phyloP scores from a whole-genome alignment of 768 basidiomycete species.

The Xerocomellus dryophilus region DNA sequence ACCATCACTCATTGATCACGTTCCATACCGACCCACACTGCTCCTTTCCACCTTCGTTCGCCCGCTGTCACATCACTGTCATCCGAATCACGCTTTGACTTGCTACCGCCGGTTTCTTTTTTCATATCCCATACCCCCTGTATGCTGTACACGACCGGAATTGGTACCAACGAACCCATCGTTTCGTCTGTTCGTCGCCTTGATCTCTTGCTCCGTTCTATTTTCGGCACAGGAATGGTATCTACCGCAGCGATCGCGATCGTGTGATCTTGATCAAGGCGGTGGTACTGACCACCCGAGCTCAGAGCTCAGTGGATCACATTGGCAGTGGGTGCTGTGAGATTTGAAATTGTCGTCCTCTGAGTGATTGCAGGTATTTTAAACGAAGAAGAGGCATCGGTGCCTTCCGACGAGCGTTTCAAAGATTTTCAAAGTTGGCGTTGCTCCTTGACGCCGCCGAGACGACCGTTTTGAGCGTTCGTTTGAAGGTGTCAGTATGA shows the following conservation, averaged over 20 bases:
- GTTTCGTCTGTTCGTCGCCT: background rate
- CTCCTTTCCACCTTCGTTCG: conserved; percentile 9
- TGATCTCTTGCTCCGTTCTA: background rate
- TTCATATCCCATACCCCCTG: background rate
- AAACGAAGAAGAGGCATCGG: background rate
- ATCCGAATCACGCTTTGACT: background rate
- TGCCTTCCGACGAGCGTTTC: background rate
- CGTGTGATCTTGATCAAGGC: background rate
- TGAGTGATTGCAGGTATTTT: too few relatives aligned
- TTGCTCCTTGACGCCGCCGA: background rate
- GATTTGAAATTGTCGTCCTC: too few relatives aligned
- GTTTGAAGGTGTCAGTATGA: background rate
- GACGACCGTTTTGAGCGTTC: background rate
- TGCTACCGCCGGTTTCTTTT: background rate
- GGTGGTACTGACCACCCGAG: background rate
- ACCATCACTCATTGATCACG: conserved; percentile 2
- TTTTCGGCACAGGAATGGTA: too few relatives aligned
- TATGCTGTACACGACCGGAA: conserved; percentile 5
- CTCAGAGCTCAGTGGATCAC: background rate
- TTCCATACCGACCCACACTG: conserved; percentile 3
- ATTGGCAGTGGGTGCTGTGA: background rate
- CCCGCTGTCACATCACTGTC: background rate
- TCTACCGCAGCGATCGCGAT: background rate
- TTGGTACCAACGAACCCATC: background rate
- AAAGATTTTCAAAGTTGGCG: background rate